These are phyloP conservation scores for Cryptococcus sp. DNA, from an alignment of 1,284 basidiomycete genomes.

Conservation along the genomic window DNA sequence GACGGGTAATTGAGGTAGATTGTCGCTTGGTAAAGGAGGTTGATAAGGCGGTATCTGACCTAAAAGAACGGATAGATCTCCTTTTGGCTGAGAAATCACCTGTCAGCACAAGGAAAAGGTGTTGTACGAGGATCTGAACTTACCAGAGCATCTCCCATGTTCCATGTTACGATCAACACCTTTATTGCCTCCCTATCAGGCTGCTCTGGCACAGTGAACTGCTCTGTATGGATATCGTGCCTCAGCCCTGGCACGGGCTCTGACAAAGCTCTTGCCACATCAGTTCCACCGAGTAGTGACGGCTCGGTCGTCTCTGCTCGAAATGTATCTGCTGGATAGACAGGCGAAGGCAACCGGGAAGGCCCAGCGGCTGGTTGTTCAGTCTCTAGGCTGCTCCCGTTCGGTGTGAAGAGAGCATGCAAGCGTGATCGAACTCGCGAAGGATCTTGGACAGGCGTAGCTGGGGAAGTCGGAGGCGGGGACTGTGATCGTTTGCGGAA, in stretches of 20 bases:
- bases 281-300: no score
- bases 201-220: constrained; percentile 8
- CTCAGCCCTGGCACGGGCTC: constrained; percentile 3
- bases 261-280: not conserved
- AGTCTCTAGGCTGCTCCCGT: not conserved
- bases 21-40: constrained; percentile 21
- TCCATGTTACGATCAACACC: constrained; percentile 58
- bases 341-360: not conserved
- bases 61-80: constrained; percentile 56
- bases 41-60: constrained; percentile 54
- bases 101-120: no score
- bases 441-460: not conserved
- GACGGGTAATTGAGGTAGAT: constrained; percentile 34
- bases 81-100: constrained; percentile 56
- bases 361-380: not conserved
- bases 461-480: not conserved
- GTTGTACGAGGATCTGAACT: constrained; percentile 16
- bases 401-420: constrained; percentile 19
- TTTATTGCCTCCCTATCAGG: constrained; percentile 53
- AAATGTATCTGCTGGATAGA: not conserved
- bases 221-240: not conserved
- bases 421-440: constrained; percentile 24
- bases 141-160: constrained; percentile 56
- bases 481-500: not conserved
- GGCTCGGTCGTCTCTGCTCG: not conserved